Conservation (phyloP, 2,329 filamentous ascomycete species). For the Sporothrix pseudoabietina region DNA sequence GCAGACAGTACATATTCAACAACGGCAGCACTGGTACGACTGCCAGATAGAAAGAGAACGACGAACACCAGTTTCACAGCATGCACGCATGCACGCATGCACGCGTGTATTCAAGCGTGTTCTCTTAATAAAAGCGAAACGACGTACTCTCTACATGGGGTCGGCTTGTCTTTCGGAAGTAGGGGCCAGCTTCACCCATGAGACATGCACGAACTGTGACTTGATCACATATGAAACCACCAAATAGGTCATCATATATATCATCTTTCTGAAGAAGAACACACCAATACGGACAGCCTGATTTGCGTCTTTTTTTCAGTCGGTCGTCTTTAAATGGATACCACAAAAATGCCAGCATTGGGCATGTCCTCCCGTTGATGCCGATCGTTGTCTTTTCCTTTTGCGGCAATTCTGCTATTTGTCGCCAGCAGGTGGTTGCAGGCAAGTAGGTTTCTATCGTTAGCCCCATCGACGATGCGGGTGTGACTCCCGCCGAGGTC, state of each 20-base stretch:
- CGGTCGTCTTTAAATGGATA: neutral
- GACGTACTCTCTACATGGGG: neutral
- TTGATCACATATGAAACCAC: neutral
- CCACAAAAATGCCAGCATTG: neutral
- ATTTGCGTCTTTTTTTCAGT: neutral
- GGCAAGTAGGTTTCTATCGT: conserved; percentile 8
- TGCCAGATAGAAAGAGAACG: neutral
- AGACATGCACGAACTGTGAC: neutral
- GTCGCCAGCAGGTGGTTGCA: conserved; percentile 8
- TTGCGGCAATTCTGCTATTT: conserved; percentile 28
- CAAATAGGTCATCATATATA: neutral
- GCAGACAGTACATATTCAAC: conserved; percentile 56
- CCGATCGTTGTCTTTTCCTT: neutral
- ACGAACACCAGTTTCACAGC: neutral
- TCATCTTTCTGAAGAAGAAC: neutral
- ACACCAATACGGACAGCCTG: neutral
- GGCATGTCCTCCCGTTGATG: neutral
- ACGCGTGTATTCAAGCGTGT: neutral
- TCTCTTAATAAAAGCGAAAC: neutral
- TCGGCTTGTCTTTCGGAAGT: neutral
- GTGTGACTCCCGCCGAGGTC: conserved; percentile 8
- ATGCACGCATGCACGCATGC: neutral
- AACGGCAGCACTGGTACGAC: conserved; percentile 31
- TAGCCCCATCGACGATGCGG: neutral
- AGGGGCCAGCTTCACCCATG: neutral